phyloP scores from a whole-genome alignment of 768 basidiomycete genomes.

The Kwoniella dejecticola region DNA sequence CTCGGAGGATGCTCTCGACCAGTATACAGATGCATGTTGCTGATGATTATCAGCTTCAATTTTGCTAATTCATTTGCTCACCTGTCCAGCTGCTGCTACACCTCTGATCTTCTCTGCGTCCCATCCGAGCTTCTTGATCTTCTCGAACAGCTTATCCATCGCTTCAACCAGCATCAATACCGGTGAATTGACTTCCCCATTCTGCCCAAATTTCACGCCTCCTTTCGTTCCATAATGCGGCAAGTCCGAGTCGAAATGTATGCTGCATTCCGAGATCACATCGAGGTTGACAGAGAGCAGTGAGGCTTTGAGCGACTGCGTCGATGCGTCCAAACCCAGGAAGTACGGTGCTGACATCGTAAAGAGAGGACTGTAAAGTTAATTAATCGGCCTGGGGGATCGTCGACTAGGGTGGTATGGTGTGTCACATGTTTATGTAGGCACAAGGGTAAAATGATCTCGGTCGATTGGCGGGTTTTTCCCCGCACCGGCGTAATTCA shows the following conservation, averaged over 20 bases:
- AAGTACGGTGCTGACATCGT: conserved; percentile 57
- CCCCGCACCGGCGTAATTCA: no score
- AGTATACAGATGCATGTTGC: conserved; percentile 77
- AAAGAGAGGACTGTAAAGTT: no score
- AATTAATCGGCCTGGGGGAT: no score
- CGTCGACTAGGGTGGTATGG: no score
- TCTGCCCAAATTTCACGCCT: conserved; percentile 53
- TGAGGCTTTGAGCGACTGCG: conserved; percentile 70
- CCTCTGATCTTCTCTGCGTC: conserved; percentile 29
- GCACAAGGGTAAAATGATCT: no score
- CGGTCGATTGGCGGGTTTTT: no score
- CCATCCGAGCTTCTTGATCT: conserved; percentile 45
- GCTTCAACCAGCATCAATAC: conserved; percentile 85
- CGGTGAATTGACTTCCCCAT: conserved; percentile 77
- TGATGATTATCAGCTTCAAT: conserved; percentile 56
- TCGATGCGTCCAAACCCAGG: conserved; percentile 83
- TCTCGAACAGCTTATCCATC: conserved; percentile 71
- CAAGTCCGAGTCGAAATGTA: conserved; percentile 79
- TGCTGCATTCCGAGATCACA: conserved; percentile 69
- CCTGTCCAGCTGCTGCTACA: conserved; percentile 43
- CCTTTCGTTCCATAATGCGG: conserved; percentile 58
- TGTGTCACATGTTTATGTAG: no score
- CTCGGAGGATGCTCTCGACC: conserved; percentile 64
- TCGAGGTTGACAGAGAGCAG: conserved; percentile 64
- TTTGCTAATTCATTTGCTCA: conserved; percentile 10